These are phyloP conservation scores for Actinidia arguta DNA, from an alignment of 179 eudicot species.

Conservation along the genomic window DNA sequence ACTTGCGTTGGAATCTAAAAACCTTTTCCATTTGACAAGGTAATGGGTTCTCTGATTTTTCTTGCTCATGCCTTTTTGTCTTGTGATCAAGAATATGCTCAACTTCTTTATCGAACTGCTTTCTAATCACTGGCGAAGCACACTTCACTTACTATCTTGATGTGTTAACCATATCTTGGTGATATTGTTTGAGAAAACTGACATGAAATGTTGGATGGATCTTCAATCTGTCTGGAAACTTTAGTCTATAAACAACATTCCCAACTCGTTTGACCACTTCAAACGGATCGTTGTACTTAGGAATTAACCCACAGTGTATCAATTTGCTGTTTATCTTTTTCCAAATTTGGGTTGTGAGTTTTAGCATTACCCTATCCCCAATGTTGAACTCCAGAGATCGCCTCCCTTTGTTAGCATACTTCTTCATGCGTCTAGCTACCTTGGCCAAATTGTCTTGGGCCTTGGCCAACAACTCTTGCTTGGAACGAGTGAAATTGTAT, in stretches of 20 bases:
- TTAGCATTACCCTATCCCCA: constrained; percentile 20
- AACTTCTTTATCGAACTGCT: not conserved
- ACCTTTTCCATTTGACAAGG: not conserved
- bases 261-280: constrained; percentile 1
- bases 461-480: too few relatives aligned
- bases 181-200: not conserved
- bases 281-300: constrained; percentile 20
- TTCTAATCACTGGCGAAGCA: not conserved
- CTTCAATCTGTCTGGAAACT: not conserved
- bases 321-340: not conserved
- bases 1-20: too few relatives aligned
- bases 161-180: not conserved
- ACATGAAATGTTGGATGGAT: constrained; percentile 6
- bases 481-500: too few relatives aligned
- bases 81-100: not conserved
- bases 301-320: not conserved
- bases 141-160: not conserved
- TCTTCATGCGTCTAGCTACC: constrained; percentile 1
- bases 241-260: not conserved
- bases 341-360: not conserved
- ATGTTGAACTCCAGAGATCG: constrained; percentile 10
- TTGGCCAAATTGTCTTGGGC: not conserved
- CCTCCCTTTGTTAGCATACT: constrained; percentile 11
- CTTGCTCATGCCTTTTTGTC: too few relatives aligned
- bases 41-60: not conserved